Conservation (phyloP, 2,329 filamentous ascomycete species). For the Aureobasidium sp. region DNA sequence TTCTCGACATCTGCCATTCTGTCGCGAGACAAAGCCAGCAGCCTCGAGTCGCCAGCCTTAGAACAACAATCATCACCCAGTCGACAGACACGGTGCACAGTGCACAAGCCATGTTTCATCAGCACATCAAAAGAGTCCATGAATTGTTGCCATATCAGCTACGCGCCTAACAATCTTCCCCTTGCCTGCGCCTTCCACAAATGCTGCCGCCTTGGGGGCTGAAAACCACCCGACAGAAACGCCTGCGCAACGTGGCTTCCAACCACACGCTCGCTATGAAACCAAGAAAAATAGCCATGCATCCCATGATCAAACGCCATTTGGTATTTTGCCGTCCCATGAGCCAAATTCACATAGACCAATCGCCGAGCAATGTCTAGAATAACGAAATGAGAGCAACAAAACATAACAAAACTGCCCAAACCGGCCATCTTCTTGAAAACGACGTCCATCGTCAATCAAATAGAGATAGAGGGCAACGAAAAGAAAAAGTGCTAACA, state of each 20-base stretch:
- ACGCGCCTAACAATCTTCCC: conserved; percentile 5
- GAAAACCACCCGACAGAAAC: background rate
- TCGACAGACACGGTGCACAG: conserved; percentile 4
- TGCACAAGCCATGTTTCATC: conserved; percentile 11
- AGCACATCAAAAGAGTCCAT: background rate
- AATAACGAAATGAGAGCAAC: background rate
- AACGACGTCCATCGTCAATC: background rate
- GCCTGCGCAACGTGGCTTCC: conserved; percentile 11
- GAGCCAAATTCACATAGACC: conserved; percentile 7
- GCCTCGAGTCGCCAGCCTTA: background rate
- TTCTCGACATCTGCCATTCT: background rate
- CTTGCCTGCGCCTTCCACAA: background rate
- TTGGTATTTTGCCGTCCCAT: conserved; percentile 11
- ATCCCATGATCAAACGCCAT: conserved; percentile 13
- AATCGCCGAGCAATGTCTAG: conserved; percentile 8
- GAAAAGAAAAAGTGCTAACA: background rate
- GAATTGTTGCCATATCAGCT: conserved; percentile 7
- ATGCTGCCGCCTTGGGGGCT: conserved; percentile 1
- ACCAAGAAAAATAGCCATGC: background rate
- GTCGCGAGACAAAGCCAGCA: background rate
- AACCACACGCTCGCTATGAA: conserved; percentile 8
- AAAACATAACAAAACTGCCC: background rate
- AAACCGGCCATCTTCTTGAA: background rate
- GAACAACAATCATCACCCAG: background rate
- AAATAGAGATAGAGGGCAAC: conserved; percentile 1